These are phyloP conservation scores for Rehmannia glutinosa DNA, from an alignment of 257 asterid species.

Conservation along the genomic window DNA sequence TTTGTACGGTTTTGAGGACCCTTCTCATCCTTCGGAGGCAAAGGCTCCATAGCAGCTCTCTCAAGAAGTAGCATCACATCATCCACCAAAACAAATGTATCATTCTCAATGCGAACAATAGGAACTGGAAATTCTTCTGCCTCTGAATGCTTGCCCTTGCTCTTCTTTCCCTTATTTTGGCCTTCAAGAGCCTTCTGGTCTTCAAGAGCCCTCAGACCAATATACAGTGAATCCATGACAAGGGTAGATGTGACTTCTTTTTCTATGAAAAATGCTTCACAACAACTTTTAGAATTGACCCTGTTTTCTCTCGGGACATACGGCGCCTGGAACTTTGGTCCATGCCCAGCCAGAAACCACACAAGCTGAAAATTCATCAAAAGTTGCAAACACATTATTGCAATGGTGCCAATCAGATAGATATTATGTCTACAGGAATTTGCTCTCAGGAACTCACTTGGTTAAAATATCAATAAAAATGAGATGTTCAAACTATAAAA, in stretches of 20 bases:
- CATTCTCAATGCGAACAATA: conserved; percentile 63
- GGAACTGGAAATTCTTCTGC: conserved; percentile 63
- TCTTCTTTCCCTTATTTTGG: conserved; percentile 62
- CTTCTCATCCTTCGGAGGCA: conserved; percentile 95
- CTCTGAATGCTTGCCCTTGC: conserved; percentile 48
- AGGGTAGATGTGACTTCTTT: conserved; percentile 95
- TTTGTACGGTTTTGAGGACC: conserved; percentile 94
- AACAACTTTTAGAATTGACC: conserved; percentile 67
- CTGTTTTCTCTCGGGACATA: conserved; percentile 75
- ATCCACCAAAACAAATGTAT: conserved; percentile 71
- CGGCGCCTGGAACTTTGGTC: conserved; percentile 58
- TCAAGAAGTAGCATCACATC: conserved; percentile 81
- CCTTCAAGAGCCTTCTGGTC: conserved; percentile 93
- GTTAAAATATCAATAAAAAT: neutral
- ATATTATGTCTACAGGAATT: neutral
- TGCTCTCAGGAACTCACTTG: neutral
- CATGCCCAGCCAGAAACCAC: conserved; percentile 84
- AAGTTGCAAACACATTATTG: conserved; percentile 15
- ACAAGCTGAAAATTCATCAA: conserved; percentile 53
- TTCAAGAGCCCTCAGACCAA: conserved; percentile 93
- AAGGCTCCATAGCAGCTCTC: conserved; percentile 85
- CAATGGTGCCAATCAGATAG: neutral
- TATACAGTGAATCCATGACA: conserved; percentile 91
- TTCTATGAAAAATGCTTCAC: conserved; percentile 89
- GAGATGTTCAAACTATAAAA: too few relatives aligned